Base-by-base conservation (phyloP, 2,329 filamentous ascomycete species). In the Neophaeococcomyces aloes region DNA sequence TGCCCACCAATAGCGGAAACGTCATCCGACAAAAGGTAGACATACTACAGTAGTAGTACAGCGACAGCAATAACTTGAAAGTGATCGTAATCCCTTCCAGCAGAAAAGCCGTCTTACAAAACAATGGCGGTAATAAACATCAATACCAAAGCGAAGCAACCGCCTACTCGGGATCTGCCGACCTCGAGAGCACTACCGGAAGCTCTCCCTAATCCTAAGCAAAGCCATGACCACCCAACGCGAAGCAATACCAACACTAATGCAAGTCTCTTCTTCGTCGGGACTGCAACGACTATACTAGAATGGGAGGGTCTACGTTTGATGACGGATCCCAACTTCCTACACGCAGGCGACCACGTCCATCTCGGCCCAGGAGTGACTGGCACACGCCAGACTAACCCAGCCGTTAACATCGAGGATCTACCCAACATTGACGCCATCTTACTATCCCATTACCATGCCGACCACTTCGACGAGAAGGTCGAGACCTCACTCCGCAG, bases 381-480 rank as follows among this genome's bases (percentile, higher is more conserved):
- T 2, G 71, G 66, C 1, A 66, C 65, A 18, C 65, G 78, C 2
- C 58, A 61, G 18, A 80, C 72, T 0, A 72, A 82, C 49, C 78
- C 78, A 17, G 74, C 75, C 0, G 65, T 82, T 13, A 71, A 79
- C 45, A 56, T 82, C 4, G 66, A 77, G 37, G 65, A 75, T 21
- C 62, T 82, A 1, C 79, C 79, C 1, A 64, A 68, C 1, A 66
- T 82, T 15, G 76, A 82, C 55, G 62, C 67, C 1, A 68, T 83
- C 2, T 62, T 82, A 25, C 62, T 83, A 2, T 78, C 72, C 2
- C 78, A 82, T 53, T 82, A 81, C 55, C 79, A 83, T 51, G 77
- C 64, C 21, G 73, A 75, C 52, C 72, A 76, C 52, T 76, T 76
- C 51, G 73, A 76, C 51, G 60, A 66, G 37, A 59, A 68, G 41